Percentiles rank a stretch among this genome's conserved stretches.
These are phyloP conservation scores for Curvularia lunata DNA, from an alignment of 2,329 filamentous ascomycete genomes.

Conservation along the genomic window DNA sequence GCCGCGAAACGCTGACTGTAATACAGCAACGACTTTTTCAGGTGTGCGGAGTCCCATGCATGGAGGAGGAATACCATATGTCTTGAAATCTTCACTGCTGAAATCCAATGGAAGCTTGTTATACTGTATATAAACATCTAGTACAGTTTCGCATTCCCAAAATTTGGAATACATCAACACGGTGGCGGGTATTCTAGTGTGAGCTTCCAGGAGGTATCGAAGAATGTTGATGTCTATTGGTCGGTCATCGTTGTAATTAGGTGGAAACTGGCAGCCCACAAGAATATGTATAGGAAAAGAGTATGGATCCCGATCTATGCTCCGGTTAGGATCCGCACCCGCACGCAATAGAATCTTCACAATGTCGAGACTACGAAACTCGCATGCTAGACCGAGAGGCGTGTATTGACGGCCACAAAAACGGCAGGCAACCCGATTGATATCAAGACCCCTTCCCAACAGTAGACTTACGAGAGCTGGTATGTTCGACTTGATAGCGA, in stretches of 20 bases:
- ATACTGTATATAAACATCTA: background rate
- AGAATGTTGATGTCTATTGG: background rate
- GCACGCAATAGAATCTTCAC: background rate
- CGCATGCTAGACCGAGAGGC: conserved; percentile 2
- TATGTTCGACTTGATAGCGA: conserved; percentile 15
- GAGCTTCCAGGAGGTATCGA: background rate
- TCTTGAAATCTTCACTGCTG: too few relatives aligned
- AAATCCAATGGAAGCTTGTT: background rate
- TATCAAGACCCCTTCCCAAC: background rate
- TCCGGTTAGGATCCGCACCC: background rate
- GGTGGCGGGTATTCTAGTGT: too few relatives aligned
- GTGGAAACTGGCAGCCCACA: too few relatives aligned
- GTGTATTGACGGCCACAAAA: background rate
- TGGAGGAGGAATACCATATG: too few relatives aligned
- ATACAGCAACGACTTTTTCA: background rate
- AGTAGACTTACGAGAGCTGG: conserved; percentile 1
- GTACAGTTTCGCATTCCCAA: background rate
- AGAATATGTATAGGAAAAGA: background rate
- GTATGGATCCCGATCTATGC: too few relatives aligned
- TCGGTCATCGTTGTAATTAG: too few relatives aligned
- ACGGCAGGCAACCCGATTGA: background rate
- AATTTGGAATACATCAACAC: too few relatives aligned
- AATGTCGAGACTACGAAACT: background rate
- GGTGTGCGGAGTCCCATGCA: background rate
- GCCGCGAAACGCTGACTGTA: background rate